Conservation (phyloP, 306 rosid genomes). For the Acacia acuminata region DNA sequence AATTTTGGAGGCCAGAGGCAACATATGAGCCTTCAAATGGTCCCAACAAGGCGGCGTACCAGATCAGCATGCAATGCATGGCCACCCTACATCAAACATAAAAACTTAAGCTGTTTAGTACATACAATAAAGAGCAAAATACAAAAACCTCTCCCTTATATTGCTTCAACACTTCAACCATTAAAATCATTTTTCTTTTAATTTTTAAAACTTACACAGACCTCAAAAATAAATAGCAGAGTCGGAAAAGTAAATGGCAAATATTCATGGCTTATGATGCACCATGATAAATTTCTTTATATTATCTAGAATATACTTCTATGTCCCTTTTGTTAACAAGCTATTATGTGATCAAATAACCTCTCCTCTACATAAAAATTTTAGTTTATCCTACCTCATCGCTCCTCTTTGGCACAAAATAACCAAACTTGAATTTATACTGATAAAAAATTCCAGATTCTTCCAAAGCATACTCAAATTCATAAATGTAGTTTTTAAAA, state of each 20-base stretch:
- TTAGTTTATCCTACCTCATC: no score
- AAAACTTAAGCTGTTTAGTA: not conserved
- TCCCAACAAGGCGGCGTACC: constrained; percentile 48
- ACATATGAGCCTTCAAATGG: constrained; percentile 27
- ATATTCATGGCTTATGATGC: no score
- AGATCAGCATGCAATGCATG: constrained; percentile 76
- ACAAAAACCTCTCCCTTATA: not conserved
- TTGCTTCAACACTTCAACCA: not conserved
- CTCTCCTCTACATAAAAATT: no score
- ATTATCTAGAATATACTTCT: no score
- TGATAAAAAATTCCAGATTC: not conserved
- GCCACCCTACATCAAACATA: constrained; percentile 61
- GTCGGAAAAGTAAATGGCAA: not conserved
- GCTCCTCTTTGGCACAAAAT: no score
- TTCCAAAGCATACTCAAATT: constrained; percentile 14
- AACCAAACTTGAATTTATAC: not conserved
- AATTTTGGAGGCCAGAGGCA: not conserved
- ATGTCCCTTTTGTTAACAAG: not conserved
- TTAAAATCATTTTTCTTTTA: not conserved
- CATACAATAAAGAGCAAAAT: not conserved
- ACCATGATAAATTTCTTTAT: no score
- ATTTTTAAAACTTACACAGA: not conserved
- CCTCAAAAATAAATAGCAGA: no score
- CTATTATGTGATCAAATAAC: no score
- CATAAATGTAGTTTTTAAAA: not conserved